Percentiles rank a stretch among this genome's conserved stretches.
Conservation (phyloP, 2,329 filamentous ascomycete genomes). For the Hypoxylon sp. region DNA sequence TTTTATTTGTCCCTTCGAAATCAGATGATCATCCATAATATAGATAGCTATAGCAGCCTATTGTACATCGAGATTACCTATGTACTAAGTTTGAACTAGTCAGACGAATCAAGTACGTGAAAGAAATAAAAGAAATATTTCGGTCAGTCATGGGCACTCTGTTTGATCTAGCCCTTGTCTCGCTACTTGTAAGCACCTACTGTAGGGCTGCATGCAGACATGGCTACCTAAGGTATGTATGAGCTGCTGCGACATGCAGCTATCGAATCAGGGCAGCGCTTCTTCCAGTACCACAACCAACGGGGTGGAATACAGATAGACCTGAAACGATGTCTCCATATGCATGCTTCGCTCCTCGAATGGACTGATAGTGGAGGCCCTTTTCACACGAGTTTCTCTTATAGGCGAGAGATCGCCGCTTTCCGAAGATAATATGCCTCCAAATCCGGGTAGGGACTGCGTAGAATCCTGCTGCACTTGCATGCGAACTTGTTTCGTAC, state of each 20-base stretch:
- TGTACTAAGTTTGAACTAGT: conserved; percentile 9
- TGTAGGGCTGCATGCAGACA: conserved; percentile 42
- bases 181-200: conserved; percentile 17
- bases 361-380: background rate
- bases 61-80: conserved; percentile 24
- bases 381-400: conserved; percentile 2
- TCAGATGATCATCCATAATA: background rate
- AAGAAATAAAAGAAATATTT: conserved; percentile 14
- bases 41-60: background rate
- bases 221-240: conserved; percentile 23
- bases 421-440: conserved; percentile 12
- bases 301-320: conserved; percentile 7
- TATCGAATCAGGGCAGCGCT: conserved; percentile 31
- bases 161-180: conserved; percentile 30
- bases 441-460: conserved; percentile 29
- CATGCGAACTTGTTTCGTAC: conserved; percentile 22
- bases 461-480: conserved; percentile 29
- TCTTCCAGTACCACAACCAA: conserved; percentile 16
- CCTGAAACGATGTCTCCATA: conserved; percentile 17
- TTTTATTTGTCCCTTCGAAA: background rate
- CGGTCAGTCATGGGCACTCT: conserved; percentile 37
- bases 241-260: conserved; percentile 37
- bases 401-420: conserved; percentile 15
- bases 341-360: conserved; percentile 3
- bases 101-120: conserved; percentile 22